These are phyloP conservation scores for Perkinsus olseni DNA, from an alignment of 169 alveolate genomes.

Conservation along the genomic window DNA sequence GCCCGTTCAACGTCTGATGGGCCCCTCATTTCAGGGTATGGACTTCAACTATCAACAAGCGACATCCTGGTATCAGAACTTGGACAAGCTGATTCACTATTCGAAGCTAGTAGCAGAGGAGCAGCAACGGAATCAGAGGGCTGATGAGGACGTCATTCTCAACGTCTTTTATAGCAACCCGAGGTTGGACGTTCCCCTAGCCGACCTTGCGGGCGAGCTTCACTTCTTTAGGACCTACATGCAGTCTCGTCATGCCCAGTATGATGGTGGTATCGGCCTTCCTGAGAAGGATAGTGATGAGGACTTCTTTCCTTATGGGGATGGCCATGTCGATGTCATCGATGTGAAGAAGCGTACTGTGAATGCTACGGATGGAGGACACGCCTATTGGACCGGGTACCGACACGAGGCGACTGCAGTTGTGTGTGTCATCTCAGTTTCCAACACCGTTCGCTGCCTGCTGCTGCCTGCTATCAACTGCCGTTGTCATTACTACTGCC, in stretches of 20 bases:
- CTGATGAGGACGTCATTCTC: neutral
- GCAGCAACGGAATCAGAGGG: neutral
- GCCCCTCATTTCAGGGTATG: neutral
- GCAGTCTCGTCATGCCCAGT: neutral
- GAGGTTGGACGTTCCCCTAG: neutral
- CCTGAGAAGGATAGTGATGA: neutral
- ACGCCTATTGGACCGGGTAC: conserved; percentile 60
- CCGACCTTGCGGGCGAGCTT: neutral
- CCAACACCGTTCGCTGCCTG: neutral
- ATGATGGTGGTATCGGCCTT: neutral
- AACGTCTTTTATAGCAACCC: neutral
- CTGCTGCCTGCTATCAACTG: too few relatives aligned
- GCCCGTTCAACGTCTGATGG: too few relatives aligned
- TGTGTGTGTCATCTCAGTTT: too few relatives aligned
- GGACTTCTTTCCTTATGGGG: conserved; percentile 58
- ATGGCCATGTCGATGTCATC: neutral
- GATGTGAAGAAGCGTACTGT: neutral
- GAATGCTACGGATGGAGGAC: neutral
- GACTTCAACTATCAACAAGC: neutral
- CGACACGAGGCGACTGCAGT: too few relatives aligned
- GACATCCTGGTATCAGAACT: neutral
- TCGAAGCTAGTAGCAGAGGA: neutral
- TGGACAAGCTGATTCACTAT: neutral
- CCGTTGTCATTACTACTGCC: neutral
- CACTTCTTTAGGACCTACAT: neutral